These are phyloP conservation scores for Globisporangium cylindrosporum DNA, from an alignment of 352 stramenopile genomes.

Conservation along the genomic window DNA sequence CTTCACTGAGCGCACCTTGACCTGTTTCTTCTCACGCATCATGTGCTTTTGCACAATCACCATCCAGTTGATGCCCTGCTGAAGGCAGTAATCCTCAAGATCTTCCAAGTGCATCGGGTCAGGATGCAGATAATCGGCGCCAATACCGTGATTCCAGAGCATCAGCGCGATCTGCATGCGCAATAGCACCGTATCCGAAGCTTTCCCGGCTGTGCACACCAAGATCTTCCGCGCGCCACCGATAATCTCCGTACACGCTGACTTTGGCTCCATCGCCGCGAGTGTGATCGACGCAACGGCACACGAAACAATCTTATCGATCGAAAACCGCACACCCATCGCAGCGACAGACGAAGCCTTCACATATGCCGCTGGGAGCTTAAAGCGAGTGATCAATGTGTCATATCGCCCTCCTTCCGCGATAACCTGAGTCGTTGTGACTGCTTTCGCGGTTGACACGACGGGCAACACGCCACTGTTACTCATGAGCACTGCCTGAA, in stretches of 20 bases:
- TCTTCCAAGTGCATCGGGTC: conserved; percentile 78
- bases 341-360: conserved; percentile 69
- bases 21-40: conserved; percentile 81
- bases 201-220: conserved; percentile 74
- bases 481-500: conserved; percentile 71
- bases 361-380: conserved; percentile 73
- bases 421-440: conserved; percentile 58
- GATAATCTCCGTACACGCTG: conserved; percentile 29
- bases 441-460: conserved; percentile 24
- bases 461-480: conserved; percentile 6
- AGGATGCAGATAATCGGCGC: conserved; percentile 80
- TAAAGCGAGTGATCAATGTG: conserved; percentile 76
- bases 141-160: conserved; percentile 70
- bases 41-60: conserved; percentile 84
- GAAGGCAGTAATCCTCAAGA: conserved; percentile 77
- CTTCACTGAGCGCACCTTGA: conserved; percentile 77
- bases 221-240: conserved; percentile 53
- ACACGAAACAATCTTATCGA: conserved; percentile 84
- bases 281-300: conserved; percentile 40
- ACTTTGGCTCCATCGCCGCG: conserved; percentile 33
- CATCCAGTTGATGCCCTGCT: conserved; percentile 80
- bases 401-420: conserved; percentile 84
- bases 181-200: conserved; percentile 65
- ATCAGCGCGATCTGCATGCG: conserved; percentile 79
- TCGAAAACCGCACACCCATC: conserved; percentile 82